Conservation (phyloP, 2,329 filamentous ascomycete genomes). For the Coleophoma cylindrospora region DNA sequence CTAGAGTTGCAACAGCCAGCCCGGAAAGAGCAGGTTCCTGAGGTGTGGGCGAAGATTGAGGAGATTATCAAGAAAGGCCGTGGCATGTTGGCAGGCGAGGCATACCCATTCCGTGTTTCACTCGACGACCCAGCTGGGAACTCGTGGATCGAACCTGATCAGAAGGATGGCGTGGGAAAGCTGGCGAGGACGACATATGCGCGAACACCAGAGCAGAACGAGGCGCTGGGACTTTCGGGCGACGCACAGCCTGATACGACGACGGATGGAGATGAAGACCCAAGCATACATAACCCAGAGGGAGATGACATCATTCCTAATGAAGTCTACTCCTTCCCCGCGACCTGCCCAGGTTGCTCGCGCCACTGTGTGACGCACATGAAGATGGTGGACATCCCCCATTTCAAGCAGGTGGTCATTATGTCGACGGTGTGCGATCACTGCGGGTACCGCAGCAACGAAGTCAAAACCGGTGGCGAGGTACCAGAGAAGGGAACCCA, state of each 20-base stretch:
- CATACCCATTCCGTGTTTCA: constrained; percentile 82
- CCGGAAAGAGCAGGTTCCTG: constrained; percentile 71
- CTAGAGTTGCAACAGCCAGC: constrained; percentile 77
- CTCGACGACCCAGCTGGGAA: constrained; percentile 93
- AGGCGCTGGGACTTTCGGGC: constrained; percentile 70
- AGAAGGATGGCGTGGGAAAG: constrained; percentile 75
- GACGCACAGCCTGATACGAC: constrained; percentile 50
- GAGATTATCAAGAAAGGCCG: constrained; percentile 69
- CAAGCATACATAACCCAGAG: constrained; percentile 32
- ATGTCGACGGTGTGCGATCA: constrained; percentile 91
- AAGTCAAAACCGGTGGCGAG: constrained; percentile 95
- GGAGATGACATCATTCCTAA: constrained; percentile 86
- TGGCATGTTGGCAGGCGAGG: constrained; percentile 71
- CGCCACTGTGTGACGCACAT: constrained; percentile 87
- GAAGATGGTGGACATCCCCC: constrained; percentile 97
- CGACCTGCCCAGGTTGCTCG: constrained; percentile 86
- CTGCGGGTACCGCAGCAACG: constrained; percentile 92
- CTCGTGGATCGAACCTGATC: constrained; percentile 89
- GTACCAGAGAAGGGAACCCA: constrained; percentile 81
- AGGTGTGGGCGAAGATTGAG: constrained; percentile 73
- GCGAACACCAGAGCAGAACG: constrained; percentile 82
- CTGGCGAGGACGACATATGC: constrained; percentile 83
- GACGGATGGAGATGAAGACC: constrained; percentile 35
- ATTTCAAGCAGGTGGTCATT: constrained; percentile 95
- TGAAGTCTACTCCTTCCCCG: constrained; percentile 89